A percentile compares a stretch with the other conserved stretches of the same genome.
These are phyloP conservation scores for Onygena corvina DNA, from an alignment of 2,329 filamentous ascomycete genomes.

Conservation along the genomic window DNA sequence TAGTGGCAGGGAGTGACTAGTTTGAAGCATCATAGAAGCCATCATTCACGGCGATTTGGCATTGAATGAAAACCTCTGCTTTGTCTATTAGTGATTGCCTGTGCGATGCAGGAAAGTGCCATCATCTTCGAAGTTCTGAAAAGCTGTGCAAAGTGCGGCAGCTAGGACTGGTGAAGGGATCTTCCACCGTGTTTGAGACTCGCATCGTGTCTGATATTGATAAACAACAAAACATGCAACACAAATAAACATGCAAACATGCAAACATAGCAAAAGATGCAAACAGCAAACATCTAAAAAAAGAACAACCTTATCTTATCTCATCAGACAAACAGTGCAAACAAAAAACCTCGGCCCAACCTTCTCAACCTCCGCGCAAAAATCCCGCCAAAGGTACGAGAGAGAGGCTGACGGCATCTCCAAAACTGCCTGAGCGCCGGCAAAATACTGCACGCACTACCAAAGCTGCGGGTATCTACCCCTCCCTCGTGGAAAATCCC, in stretches of 20 bases:
- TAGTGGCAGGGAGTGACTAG: constrained; percentile 8
- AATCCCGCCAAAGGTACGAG: background rate
- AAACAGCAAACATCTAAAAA: constrained; percentile 11
- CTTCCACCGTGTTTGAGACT: too few species aligned
- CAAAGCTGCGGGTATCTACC: constrained; percentile 5
- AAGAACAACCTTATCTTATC: too few species aligned
- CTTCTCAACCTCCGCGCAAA: too few species aligned
- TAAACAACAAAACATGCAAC: constrained; percentile 15
- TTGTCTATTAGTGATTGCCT: background rate
- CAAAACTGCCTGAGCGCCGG: background rate
- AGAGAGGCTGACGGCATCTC: too few species aligned
- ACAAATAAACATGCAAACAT: background rate
- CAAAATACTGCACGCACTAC: background rate
- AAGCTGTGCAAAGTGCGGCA: too few species aligned
- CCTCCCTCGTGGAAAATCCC: background rate
- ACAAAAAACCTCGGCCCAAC: background rate
- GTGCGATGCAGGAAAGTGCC: background rate
- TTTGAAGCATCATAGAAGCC: constrained; percentile 5
- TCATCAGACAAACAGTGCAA: background rate
- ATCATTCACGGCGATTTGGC: too few species aligned
- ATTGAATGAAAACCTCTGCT: background rate
- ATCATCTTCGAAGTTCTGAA: background rate
- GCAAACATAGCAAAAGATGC: constrained; percentile 14
- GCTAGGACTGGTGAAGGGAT: too few species aligned
- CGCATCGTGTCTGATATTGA: constrained; percentile 4